Evolutionary conservation across 176 grass and related monocot genomes (phyloP).

Genomic region (Zizania latifolia): DNA sequence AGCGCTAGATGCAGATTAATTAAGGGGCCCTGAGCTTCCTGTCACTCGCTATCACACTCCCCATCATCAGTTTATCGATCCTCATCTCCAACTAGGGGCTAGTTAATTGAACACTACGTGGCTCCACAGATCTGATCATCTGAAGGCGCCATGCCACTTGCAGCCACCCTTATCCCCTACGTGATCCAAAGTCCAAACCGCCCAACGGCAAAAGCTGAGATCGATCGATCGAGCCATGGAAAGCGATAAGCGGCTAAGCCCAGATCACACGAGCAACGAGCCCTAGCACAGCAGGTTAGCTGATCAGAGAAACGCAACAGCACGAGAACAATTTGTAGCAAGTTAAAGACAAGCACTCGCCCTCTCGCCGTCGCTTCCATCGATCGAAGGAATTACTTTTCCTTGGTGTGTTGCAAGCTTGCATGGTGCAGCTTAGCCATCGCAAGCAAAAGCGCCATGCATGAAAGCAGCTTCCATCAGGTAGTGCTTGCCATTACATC

Average conservation of each 20-base stretch:
- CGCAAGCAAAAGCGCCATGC: background rate
- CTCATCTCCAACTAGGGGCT: slow-evolving; percentile 12
- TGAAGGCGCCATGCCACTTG: background rate
- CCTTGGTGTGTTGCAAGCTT: background rate
- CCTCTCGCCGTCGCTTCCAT: background rate
- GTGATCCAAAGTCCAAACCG: slow-evolving; percentile 10
- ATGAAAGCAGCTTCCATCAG: background rate
- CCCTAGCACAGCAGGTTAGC: background rate
- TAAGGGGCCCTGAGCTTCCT: background rate
- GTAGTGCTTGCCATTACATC: too few relatives aligned
- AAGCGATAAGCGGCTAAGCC: background rate
- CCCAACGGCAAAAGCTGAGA: background rate
- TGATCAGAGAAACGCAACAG: background rate
- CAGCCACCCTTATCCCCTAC: slow-evolving; percentile 6
- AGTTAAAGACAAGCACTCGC: slow-evolving; percentile 15
- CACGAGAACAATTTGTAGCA: background rate
- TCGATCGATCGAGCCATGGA: background rate
- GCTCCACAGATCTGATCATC: background rate
- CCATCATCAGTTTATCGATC: background rate
- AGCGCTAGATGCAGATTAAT: background rate
- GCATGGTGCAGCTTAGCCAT: background rate
- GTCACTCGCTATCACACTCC: background rate
- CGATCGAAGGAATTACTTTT: background rate
- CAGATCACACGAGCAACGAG: background rate
- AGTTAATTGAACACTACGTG: background rate